A percentile compares a stretch with the other conserved stretches of the same genome.
These are phyloP conservation scores for Pythium dissotocum DNA, from an alignment of 352 stramenopile genomes.

Conservation along the genomic window DNA sequence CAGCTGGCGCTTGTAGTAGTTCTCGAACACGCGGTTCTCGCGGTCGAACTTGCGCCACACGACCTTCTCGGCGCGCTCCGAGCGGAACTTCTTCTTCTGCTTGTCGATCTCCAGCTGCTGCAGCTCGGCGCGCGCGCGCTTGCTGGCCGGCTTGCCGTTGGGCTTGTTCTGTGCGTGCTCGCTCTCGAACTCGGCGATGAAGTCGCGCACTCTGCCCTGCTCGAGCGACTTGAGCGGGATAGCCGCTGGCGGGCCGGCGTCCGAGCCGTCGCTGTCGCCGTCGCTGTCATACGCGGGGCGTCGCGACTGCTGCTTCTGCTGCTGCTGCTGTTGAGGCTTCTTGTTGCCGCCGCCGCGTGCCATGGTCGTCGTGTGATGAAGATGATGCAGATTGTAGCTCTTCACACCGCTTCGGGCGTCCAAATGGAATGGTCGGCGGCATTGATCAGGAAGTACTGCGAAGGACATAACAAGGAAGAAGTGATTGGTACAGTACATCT, in stretches of 20 bases:
- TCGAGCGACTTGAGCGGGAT: conserved; percentile 76
- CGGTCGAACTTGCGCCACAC: conserved; percentile 88
- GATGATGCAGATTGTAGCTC: neutral
- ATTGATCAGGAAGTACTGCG: neutral
- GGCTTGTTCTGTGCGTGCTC: conserved; percentile 27
- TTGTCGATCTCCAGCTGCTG: conserved; percentile 56
- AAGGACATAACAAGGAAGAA: conserved; percentile 19
- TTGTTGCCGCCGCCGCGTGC: conserved; percentile 7
- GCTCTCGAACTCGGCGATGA: conserved; percentile 47
- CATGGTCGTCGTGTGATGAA: conserved; percentile 13
- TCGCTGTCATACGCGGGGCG: conserved; percentile 26
- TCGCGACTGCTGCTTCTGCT: conserved; percentile 8
- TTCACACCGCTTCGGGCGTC: conserved; percentile 9
- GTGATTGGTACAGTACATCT: neutral
- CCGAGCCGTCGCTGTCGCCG: conserved; percentile 39
- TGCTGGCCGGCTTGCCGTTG: conserved; percentile 41
- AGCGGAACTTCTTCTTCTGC: conserved; percentile 58
- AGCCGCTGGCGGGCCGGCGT: conserved; percentile 29
- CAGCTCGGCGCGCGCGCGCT: conserved; percentile 53
- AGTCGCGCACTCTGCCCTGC: conserved; percentile 59
- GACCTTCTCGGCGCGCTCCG: conserved; percentile 80
- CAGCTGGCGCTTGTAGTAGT: conserved; percentile 82
- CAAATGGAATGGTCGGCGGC: conserved; percentile 22
- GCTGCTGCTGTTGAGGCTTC: neutral
- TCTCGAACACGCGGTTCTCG: conserved; percentile 79